Evolutionary conservation across 306 rosid species (phyloP), one percentile per base, ranked within the genome.

Genomic region (Rosa persica): DNA sequence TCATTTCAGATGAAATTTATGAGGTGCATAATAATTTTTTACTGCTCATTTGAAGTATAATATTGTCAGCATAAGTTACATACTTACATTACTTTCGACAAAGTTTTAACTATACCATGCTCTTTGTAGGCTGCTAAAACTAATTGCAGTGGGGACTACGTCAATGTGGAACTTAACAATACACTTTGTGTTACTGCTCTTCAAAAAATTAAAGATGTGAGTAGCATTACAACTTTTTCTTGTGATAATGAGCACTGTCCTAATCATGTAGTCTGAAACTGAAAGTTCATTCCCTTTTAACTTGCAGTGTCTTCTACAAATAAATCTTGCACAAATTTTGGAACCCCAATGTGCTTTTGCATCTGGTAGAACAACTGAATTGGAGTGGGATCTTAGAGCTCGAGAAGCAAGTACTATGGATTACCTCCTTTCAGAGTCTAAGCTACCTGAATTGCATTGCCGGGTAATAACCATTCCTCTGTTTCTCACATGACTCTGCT

Each of bases 341-440:
- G 81, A 78, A 55, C 81, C 81, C 5, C 81, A 78, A 78, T 78
- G 81, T 55, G 81, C 81, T 23, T 78, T 69, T 69, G 15, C 81
- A 23, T 78, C 81, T 6, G 81, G 81, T 48, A 68, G 57, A 42
- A 60, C 76, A 69, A 68, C 43, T 15, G 81, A 78, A 38, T 12
- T 70, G 30, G 81, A 78, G 8, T 78, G 75, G 75, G 81, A 78
- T 78, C 48, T 57, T 61, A 54, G 75, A 69, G 75, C 13, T 40
- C 68, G 38, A 0, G 76, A 78, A 43, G 61, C 57, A 6, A 55
- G 15, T 22, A 78, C 38, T 47, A 78, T 78, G 75, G 51, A 67
- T 25, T 55, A 42, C 49, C 81, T 70, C n/a, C 22, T 43, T 25
- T 57, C 81, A 4, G 70, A 70, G 61, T 10, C 78, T 39, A 5